Evolutionary conservation across 192 early-diverging fungal species (phyloP).

Genomic region (Coemansia pectinata): DNA sequence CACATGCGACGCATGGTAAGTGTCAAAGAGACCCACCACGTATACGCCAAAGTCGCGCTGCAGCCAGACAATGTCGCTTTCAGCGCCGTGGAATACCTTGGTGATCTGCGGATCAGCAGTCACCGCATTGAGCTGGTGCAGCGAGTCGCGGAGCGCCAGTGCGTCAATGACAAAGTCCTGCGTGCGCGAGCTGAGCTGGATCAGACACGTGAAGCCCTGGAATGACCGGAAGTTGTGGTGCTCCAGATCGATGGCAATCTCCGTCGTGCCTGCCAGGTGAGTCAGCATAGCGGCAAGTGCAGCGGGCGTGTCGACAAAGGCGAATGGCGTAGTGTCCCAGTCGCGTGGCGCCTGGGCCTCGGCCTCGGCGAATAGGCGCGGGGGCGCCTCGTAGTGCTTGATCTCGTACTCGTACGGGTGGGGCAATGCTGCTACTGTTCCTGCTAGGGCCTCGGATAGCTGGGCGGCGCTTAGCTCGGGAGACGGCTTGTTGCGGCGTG

Average conservation of each 20-base stretch:
- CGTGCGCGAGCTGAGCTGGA: slow-evolving; percentile 87
- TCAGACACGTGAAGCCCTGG: slow-evolving; percentile 93
- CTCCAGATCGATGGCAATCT: slow-evolving; percentile 94
- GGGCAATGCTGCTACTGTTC: slow-evolving; percentile 42
- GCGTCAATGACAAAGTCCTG: slow-evolving; percentile 93
- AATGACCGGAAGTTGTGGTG: slow-evolving; percentile 95
- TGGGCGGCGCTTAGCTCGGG: not conserved
- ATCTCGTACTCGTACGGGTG: slow-evolving; percentile 96
- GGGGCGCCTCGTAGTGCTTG: slow-evolving; percentile 71
- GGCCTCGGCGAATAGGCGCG: slow-evolving; percentile 61
- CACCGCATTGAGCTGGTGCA: slow-evolving; percentile 77
- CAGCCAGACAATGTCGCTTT: slow-evolving; percentile 93
- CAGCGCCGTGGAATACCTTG: slow-evolving; percentile 98
- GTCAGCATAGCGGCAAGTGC: slow-evolving; percentile 64
- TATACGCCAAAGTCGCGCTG: slow-evolving; percentile 98
- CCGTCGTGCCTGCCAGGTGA: slow-evolving; percentile 60
- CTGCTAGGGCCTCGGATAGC: not conserved
- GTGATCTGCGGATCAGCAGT: slow-evolving; percentile 86
- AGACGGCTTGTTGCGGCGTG: slow-evolving; percentile 2
- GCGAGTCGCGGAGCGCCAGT: slow-evolving; percentile 68
- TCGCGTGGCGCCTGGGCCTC: slow-evolving; percentile 57
- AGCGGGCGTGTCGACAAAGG: slow-evolving; percentile 82
- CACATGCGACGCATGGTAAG: slow-evolving; percentile 87
- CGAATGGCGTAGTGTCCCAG: slow-evolving; percentile 72
- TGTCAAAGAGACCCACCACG: slow-evolving; percentile 96